A percentile compares a stretch with the other conserved stretches of the same genome.
These are phyloP conservation scores for Dryas alaskensis DNA, from an alignment of 306 rosid genomes.

Conservation along the genomic window DNA sequence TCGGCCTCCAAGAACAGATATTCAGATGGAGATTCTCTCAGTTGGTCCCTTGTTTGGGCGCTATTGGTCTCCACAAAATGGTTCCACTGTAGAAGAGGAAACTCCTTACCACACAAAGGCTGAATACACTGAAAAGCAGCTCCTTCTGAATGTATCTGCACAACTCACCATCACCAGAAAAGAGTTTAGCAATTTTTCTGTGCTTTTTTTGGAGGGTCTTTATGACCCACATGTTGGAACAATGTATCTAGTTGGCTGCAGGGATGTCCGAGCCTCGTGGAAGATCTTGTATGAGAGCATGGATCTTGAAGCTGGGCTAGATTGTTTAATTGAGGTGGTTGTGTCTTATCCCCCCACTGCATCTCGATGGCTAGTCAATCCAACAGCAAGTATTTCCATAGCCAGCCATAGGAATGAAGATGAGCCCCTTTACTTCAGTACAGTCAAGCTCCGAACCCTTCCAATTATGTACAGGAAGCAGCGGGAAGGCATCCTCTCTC, in stretches of 20 bases:
- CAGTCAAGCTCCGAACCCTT: slow-evolving; percentile 58
- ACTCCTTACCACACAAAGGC: slow-evolving; percentile 51
- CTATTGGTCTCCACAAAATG: slow-evolving; percentile 46
- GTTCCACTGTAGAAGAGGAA: slow-evolving; percentile 40
- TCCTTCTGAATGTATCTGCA: slow-evolving; percentile 83
- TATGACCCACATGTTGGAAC: slow-evolving; percentile 77
- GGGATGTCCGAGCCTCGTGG: slow-evolving; percentile 83
- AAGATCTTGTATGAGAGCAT: slow-evolving; percentile 53
- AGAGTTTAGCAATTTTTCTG: slow-evolving; percentile 49
- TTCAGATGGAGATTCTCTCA: slow-evolving; percentile 74
- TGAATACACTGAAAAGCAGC: slow-evolving; percentile 75
- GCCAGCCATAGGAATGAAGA: slow-evolving; percentile 70
- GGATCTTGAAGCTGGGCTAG: slow-evolving; percentile 81
- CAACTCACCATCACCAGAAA: slow-evolving; percentile 60
- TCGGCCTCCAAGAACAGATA: slow-evolving; percentile 36
- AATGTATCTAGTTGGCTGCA: slow-evolving; percentile 88
- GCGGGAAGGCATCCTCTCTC: slow-evolving; percentile 74
- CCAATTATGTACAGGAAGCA: slow-evolving; percentile 73
- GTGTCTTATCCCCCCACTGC: slow-evolving; percentile 84
- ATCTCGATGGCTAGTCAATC: slow-evolving; percentile 72
- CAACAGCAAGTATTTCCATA: slow-evolving; percentile 61
- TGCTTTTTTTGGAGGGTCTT: slow-evolving; percentile 75
- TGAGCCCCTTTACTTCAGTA: slow-evolving; percentile 53
- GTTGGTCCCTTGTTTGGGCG: slow-evolving; percentile 71
- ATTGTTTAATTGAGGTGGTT: slow-evolving; percentile 71